Conservation (phyloP, 2,329 filamentous ascomycete genomes). For the Nemania serpens region DNA sequence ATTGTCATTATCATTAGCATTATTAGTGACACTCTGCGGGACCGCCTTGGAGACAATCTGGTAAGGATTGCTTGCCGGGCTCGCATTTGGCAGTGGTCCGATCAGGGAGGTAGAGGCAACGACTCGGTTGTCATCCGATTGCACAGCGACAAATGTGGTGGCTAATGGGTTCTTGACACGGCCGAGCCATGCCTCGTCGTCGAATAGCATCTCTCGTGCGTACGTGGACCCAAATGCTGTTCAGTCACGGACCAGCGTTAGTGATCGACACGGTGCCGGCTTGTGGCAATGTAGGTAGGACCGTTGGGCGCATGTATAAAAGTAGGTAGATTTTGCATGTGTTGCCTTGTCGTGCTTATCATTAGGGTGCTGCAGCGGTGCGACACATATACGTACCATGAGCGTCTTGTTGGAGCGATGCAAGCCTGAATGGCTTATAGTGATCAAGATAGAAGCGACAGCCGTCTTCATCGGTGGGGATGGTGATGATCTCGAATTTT, state of each 20-base stretch:
- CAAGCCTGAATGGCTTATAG: conserved; percentile 41
- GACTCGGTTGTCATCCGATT: conserved; percentile 31
- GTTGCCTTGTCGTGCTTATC: background rate
- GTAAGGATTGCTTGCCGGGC: conserved; percentile 31
- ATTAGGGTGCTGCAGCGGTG: background rate
- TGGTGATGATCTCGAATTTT: conserved; percentile 33
- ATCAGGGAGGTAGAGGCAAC: conserved; percentile 42
- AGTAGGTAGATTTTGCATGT: conserved; percentile 19
- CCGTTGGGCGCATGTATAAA: background rate
- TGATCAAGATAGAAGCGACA: conserved; percentile 38
- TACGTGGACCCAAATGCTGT: conserved; percentile 47
- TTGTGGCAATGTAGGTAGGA: background rate
- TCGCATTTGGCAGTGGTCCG: conserved; percentile 38
- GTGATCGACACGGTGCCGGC: conserved; percentile 10
- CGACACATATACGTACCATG: conserved; percentile 32
- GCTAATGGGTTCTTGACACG: conserved; percentile 44
- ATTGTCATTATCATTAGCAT: conserved; percentile 6
- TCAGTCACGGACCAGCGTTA: conserved; percentile 6
- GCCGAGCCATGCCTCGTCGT: conserved; percentile 43
- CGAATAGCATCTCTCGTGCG: conserved; percentile 43
- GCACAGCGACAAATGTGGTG: conserved; percentile 43
- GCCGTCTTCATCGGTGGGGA: conserved; percentile 34
- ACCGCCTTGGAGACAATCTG: conserved; percentile 25
- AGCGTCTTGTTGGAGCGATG: conserved; percentile 36
- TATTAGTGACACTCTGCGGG: background rate